Conservation (phyloP, 1,139 yeast genomes). For the Candida dubliniensis region DNA sequence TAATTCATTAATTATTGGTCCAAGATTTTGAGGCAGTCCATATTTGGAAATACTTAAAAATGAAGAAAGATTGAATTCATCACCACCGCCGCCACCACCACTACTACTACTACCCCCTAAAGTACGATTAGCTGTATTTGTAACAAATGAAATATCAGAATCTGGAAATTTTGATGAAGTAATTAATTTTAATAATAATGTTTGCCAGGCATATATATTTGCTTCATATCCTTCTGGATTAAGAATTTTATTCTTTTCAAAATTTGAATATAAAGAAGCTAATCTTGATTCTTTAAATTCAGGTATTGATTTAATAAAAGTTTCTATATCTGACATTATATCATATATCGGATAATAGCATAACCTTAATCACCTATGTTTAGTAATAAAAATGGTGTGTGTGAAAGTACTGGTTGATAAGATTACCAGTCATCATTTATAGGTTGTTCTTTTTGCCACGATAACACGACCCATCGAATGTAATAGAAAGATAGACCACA, state of each 20-base stretch:
- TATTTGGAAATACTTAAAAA: slow-evolving; percentile 25
- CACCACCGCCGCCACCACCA: too few species aligned
- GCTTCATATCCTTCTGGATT: slow-evolving; percentile 74
- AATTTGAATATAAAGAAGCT: slow-evolving; percentile 66
- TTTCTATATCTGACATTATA: slow-evolving; percentile 14
- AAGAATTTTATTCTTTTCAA: slow-evolving; percentile 45
- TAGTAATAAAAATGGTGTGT: too few species aligned
- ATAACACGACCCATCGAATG: too few species aligned
- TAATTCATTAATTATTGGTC: slow-evolving; percentile 27
- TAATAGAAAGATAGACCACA: too few species aligned
- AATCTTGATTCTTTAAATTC: slow-evolving; percentile 51
- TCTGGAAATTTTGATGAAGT: slow-evolving; percentile 8
- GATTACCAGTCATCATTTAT: too few species aligned
- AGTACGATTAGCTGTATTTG: too few species aligned
- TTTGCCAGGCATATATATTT: slow-evolving; percentile 63
- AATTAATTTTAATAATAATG: slow-evolving; percentile 26
- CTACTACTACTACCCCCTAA: too few species aligned
- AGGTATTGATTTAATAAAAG: slow-evolving; percentile 17
- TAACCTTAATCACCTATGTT: too few species aligned
- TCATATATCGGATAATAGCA: not conserved
- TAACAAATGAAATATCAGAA: slow-evolving; percentile 19
- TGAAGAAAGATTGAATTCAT: too few species aligned
- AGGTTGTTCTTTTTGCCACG: too few species aligned
- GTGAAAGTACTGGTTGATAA: too few species aligned
- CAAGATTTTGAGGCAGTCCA: slow-evolving; percentile 32